A percentile compares a stretch with the other conserved stretches of the same genome.
These are phyloP conservation scores for Fraxinus angustifolia DNA, from an alignment of 305 asterid genomes.

Conservation along the genomic window DNA sequence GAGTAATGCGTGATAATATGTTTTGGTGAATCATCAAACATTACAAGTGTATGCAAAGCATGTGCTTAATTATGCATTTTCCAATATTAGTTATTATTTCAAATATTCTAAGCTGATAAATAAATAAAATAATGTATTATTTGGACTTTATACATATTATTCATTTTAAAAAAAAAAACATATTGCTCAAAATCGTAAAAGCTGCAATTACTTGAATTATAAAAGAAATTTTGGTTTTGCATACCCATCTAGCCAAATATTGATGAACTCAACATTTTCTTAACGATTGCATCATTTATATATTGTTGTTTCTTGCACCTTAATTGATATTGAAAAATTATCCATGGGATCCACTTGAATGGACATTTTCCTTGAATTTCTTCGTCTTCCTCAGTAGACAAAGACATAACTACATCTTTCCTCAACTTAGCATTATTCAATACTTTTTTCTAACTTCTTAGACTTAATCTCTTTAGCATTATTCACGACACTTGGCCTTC, in stretches of 20 bases:
- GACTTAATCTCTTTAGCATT: background rate
- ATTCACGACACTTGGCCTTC: background rate
- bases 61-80: background rate
- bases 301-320: background rate
- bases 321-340: background rate
- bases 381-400: background rate
- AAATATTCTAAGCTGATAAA: too few species aligned
- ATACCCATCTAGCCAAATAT: background rate
- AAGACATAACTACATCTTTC: background rate
- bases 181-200: too few species aligned
- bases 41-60: too few species aligned
- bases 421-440: background rate
- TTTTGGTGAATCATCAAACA: background rate
- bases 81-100: background rate
- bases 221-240: too few species aligned
- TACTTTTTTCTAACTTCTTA: background rate
- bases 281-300: background rate
- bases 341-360: background rate
- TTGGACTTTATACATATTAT: too few species aligned
- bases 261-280: background rate
- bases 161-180: too few species aligned
- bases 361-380: background rate
- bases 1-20: too few species aligned
- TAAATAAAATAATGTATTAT: too few species aligned
- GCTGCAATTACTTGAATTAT: too few species aligned